phyloP scores from a whole-genome alignment of 202 grass and related monocot genomes.

The Setaria italica region DNA sequence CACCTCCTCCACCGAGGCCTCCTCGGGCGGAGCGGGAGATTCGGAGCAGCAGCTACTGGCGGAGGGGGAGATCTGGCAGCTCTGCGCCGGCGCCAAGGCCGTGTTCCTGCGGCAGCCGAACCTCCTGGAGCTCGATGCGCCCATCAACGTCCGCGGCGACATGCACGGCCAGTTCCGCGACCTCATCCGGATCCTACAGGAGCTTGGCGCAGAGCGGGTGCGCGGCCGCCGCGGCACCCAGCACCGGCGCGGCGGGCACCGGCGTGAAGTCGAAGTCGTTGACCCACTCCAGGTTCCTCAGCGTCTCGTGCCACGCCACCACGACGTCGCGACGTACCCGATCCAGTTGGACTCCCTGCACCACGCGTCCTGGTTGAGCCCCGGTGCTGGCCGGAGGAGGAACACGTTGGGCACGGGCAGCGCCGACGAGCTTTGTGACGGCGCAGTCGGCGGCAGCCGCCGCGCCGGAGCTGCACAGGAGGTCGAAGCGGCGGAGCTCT shows the following conservation, averaged over 20 bases:
- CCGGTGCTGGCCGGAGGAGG: not conserved
- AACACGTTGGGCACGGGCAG: slow-evolving; percentile 22
- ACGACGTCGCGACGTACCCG: slow-evolving; percentile 57
- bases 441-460: slow-evolving; percentile 33
- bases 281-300: slow-evolving; percentile 29
- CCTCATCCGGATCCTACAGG: too few species aligned
- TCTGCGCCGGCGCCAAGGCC: too few species aligned
- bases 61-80: too few species aligned
- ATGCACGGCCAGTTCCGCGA: too few species aligned
- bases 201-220: not conserved
- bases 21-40: too few species aligned
- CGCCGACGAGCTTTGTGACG: slow-evolving; percentile 44
- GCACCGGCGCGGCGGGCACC: slow-evolving; percentile 36
- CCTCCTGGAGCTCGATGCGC: too few species aligned
- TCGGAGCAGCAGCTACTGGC: too few species aligned
- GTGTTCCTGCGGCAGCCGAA: too few species aligned
- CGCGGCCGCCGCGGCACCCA: not conserved
- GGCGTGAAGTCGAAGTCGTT: slow-evolving; percentile 36
- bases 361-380: slow-evolving; percentile 16
- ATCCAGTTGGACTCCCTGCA: slow-evolving; percentile 61
- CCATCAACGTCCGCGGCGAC: too few species aligned
- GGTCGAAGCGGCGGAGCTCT: not conserved
- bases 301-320: slow-evolving; percentile 59
- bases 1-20: too few species aligned
- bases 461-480: slow-evolving; percentile 10